Evolutionary conservation across 2,329 filamentous ascomycete species (phyloP), one percentile per base, ranked within the genome.

Genomic region (Diaporthe velutina): DNA sequence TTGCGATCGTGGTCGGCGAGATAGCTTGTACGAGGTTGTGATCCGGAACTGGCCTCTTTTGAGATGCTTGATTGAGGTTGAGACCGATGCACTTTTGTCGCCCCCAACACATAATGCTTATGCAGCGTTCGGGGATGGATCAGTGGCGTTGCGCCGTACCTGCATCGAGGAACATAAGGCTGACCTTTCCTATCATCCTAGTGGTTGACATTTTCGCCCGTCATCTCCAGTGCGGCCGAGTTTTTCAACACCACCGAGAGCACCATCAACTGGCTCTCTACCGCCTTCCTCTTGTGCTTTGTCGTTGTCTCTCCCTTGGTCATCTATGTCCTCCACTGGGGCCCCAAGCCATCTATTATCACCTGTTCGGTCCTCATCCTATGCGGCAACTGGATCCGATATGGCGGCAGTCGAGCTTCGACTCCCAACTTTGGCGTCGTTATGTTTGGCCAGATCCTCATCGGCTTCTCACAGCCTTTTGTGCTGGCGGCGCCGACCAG

Each of bases 121-220:
- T 68, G 64, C 64, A 30, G n/a, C 54, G 33, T 19, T 28, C 15
- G 25, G 13, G n/a, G 15, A 19, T 19, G 64, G 38, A 30, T 22
- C 50, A 54, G 50, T 19, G 30, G 22, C 42, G 48, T 55, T 40
- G 52, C 28, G 48, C 22, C 12, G 40, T 64, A 72, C 55, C 70
- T 61, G 45, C 71, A 25, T 54, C 48, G 22, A 42, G 48, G 28
- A 40, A 60, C 61, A 61, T 38, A 40, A 40, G 45, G 35, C 58
- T 71, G 64, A 73, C 75, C 52, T 35, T 25, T 52, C 54, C n/a
- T 60, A 25, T 54, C 61, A 73, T 70, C 75, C 33, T 78, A 95
- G 94, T 98, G 96, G 96, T 90, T 98, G 79, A 97, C 95, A 9
- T 98, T 95, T 83, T 93, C 96, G 2, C 93, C 96, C 54, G 92